Conservation (phyloP, 352 stramenopile species). For the Phytophthora agathidicida region DNA sequence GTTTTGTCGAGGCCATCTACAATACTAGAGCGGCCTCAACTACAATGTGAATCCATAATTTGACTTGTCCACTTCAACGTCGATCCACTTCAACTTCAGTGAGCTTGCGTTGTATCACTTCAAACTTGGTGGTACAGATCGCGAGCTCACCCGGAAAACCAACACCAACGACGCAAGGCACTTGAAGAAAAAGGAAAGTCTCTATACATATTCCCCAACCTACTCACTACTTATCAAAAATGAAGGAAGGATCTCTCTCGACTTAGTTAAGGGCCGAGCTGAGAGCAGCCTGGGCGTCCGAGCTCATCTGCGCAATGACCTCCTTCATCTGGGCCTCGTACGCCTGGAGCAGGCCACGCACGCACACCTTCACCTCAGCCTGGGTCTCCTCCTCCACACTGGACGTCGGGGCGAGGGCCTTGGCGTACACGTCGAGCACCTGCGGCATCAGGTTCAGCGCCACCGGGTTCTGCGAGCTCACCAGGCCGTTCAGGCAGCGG, state of each 20-base stretch:
- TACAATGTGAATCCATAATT: slow-evolving; percentile 8
- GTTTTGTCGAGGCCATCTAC: slow-evolving; percentile 7
- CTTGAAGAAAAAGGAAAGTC: slow-evolving; percentile 23
- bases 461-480: slow-evolving; percentile 90
- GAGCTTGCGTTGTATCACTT: background rate
- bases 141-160: no score
- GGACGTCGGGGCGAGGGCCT: slow-evolving; percentile 62
- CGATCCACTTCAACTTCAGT: background rate
- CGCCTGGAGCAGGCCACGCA: slow-evolving; percentile 66
- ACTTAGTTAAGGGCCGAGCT: slow-evolving; percentile 58
- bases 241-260: slow-evolving; percentile 15
- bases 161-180: background rate
- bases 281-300: slow-evolving; percentile 72
- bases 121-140: no score
- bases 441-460: slow-evolving; percentile 72
- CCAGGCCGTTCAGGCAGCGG: slow-evolving; percentile 92
- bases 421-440: slow-evolving; percentile 84
- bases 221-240: slow-evolving; percentile 45
- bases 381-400: slow-evolving; percentile 81
- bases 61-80: slow-evolving; percentile 7
- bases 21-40: slow-evolving; percentile 4
- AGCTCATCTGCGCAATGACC: slow-evolving; percentile 74
- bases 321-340: slow-evolving; percentile 86
- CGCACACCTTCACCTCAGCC: slow-evolving; percentile 67
- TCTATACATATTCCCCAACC: slow-evolving; percentile 42